Percentiles rank a stretch among this genome's conserved stretches.
Evolutionary conservation across 345 rosid species (phyloP).

Genomic region (Pugionium cornutum): DNA sequence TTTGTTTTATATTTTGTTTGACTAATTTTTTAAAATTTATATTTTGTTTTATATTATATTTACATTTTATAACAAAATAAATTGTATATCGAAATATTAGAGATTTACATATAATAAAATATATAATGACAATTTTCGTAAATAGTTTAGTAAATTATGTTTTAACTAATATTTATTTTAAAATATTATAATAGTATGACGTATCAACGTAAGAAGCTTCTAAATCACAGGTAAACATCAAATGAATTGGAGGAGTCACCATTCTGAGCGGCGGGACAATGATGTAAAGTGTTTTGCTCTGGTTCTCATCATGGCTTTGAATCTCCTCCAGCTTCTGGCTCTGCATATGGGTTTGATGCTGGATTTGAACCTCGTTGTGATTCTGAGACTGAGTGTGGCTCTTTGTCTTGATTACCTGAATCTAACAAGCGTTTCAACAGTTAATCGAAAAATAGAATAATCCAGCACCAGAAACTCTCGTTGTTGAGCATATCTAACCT

Average conservation of each 20-base stretch:
- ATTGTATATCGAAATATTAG: too few species aligned
- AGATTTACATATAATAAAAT: too few species aligned
- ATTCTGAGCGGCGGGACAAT: slow-evolving; percentile 26
- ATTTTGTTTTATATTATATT: too few species aligned
- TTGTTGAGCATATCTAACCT: slow-evolving; percentile 50
- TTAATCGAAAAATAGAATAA: slow-evolving; percentile 31
- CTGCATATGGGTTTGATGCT: slow-evolving; percentile 38
- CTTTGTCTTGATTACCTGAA: slow-evolving; percentile 57
- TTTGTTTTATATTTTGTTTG: too few species aligned
- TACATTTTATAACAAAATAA: too few species aligned
- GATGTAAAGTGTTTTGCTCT: slow-evolving; percentile 32
- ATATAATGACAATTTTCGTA: too few species aligned
- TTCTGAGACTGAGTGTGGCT: slow-evolving; percentile 35
- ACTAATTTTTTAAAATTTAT: too few species aligned
- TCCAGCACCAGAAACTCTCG: slow-evolving; percentile 4
- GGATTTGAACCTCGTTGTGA: slow-evolving; percentile 30
- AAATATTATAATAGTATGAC: too few species aligned
- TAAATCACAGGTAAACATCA: not conserved
- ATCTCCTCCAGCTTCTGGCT: slow-evolving; percentile 32
- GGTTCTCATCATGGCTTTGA: slow-evolving; percentile 38
- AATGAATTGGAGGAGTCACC: slow-evolving; percentile 44
- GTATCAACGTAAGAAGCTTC: too few species aligned
- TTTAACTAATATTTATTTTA: too few species aligned
- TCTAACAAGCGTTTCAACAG: slow-evolving; percentile 38
- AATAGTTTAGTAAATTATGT: too few species aligned